Base-by-base conservation (phyloP, 208 protist species). In the Acanthamoeba triangularis region DNA sequence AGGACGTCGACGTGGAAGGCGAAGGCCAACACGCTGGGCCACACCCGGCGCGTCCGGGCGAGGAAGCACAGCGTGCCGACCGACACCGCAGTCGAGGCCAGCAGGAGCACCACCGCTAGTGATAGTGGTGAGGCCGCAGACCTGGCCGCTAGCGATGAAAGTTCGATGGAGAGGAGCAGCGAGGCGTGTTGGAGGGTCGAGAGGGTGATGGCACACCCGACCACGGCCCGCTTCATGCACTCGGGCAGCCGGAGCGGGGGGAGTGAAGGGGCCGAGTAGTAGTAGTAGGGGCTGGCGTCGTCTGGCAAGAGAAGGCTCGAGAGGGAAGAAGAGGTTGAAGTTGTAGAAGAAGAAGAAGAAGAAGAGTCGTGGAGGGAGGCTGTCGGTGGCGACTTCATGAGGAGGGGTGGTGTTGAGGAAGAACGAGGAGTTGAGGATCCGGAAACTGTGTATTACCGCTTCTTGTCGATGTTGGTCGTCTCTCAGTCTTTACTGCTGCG, bases 151-250 rank as follows among this genome's bases (percentile, higher is more conserved):
- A 0, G 1, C 11, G 74, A 8, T 10, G 74, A 30, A 3, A 82
- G 74, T 28, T 82, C 74, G 37, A 82, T 82, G 18, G 74, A 82
- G 74, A 82, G 74, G 74, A 82, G 33, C 10, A 82, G 74, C 8
- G 74, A 82, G 74, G 74, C 74, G 30, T 82, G 74, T 23, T 82
- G 74, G 37, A 82, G 33, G 35, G 37, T n/a, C 10, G 74, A 82
- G 74, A 82, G 41, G 33, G 74, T 52, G 74, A 82, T 82, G 74
- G 74, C 74, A 18, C 33, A 82, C 3, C 37, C 74, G 13, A 82
- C 28, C 74, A 82, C 41, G 16, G 74, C 41, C 41, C 41, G 74
- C 74, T 82, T 41, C 74, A 82, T 52, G 74, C n/a, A 37, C 18
- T 72, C 63, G 10, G 63, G 63, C 33, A 82, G 74, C 6, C 33